These are phyloP conservation scores for Calonectria multiphialidica DNA, from an alignment of 2,329 filamentous ascomycete species.

Conservation along the genomic window DNA sequence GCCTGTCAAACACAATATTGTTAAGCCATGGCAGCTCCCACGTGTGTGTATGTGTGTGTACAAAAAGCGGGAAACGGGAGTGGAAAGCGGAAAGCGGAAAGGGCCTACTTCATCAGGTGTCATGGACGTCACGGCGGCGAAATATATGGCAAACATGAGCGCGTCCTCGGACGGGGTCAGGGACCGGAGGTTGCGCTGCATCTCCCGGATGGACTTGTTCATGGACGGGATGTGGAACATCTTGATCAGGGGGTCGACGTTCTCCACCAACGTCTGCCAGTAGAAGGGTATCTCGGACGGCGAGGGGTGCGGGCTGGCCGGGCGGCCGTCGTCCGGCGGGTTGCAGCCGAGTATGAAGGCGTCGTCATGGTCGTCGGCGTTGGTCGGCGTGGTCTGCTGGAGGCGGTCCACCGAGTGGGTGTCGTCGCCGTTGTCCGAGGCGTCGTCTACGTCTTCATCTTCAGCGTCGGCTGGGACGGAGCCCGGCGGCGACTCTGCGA, in stretches of 20 bases:
- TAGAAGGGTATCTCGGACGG: slow-evolving; percentile 28
- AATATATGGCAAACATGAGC: slow-evolving; percentile 28
- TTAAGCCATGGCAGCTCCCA: background rate
- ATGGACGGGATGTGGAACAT: slow-evolving; percentile 25
- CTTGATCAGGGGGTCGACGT: slow-evolving; percentile 28
- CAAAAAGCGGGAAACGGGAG: no score
- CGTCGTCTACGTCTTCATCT: slow-evolving; percentile 8
- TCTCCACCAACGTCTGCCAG: slow-evolving; percentile 31
- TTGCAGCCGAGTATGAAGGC: slow-evolving; percentile 9
- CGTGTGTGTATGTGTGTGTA: no score
- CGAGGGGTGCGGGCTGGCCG: slow-evolving; percentile 10
- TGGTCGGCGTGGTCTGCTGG: background rate
- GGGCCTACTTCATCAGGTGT: slow-evolving; percentile 15
- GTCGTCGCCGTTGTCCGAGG: slow-evolving; percentile 15
- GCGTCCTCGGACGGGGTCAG: slow-evolving; percentile 22
- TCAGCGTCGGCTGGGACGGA: background rate
- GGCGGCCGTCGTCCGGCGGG: background rate
- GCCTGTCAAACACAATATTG: slow-evolving; percentile 6
- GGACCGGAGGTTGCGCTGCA: slow-evolving; percentile 13
- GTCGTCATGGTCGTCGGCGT: background rate
- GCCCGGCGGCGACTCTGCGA: background rate
- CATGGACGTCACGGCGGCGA: slow-evolving; percentile 27
- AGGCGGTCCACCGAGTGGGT: slow-evolving; percentile 19
- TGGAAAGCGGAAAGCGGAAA: no score
- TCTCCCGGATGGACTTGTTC: slow-evolving; percentile 19